Conservation (phyloP, 805 yeast genomes). For the Lachancea thermotolerans region DNA sequence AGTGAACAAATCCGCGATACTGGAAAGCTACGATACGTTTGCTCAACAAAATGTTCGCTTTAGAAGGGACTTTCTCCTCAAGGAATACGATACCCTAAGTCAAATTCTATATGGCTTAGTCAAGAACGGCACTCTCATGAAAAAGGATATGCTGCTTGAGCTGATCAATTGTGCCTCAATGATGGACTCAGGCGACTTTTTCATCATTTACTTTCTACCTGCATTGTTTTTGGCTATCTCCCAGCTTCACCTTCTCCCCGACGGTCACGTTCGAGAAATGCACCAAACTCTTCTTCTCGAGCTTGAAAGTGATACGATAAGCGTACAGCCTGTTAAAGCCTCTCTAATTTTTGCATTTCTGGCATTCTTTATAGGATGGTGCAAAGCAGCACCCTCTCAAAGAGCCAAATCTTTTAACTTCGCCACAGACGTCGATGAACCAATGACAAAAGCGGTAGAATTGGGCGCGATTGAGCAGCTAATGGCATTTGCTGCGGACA, state of each 20-base stretch:
- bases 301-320: conserved; percentile 36
- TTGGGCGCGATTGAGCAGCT: conserved; percentile 68
- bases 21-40: conserved; percentile 42
- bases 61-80: conserved; percentile 55
- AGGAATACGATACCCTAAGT: conserved; percentile 66
- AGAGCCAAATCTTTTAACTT: conserved; percentile 47
- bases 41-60: conserved; percentile 46
- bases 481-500: conserved; percentile 54
- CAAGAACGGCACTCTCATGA: conserved; percentile 31
- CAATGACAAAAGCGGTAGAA: conserved; percentile 51
- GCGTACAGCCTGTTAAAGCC: conserved; percentile 43
- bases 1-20: conserved; percentile 45
- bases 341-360: conserved; percentile 46
- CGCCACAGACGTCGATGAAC: conserved; percentile 47
- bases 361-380: conserved; percentile 59
- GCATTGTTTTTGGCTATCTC: conserved; percentile 43
- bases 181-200: conserved; percentile 54
- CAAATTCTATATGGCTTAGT: conserved; percentile 53
- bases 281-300: conserved; percentile 36
- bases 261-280: conserved; percentile 33
- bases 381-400: conserved; percentile 40
- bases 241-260: conserved; percentile 31
- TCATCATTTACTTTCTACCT: conserved; percentile 60
- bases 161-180: conserved; percentile 41
- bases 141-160: conserved; percentile 31